A percentile compares a stretch with the other conserved stretches of the same genome.
Evolutionary conservation across 2,329 filamentous ascomycete genomes (phyloP).

Genomic region (Xylariaceae sp.): DNA sequence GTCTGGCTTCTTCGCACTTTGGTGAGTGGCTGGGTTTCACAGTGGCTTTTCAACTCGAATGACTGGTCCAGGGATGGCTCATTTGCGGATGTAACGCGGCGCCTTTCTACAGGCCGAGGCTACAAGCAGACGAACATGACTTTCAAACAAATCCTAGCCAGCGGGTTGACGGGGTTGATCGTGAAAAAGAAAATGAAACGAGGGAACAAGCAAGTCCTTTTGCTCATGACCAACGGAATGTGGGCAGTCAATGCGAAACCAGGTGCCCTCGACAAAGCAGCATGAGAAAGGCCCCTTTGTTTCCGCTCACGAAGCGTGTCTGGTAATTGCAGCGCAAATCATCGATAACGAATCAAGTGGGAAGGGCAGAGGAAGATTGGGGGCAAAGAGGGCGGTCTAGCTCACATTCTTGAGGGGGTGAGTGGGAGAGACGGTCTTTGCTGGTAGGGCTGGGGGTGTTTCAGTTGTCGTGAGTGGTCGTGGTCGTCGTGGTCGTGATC

Average conservation of each 20-base stretch:
- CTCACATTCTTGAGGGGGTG: slow-evolving; percentile 10
- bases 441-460: neutral
- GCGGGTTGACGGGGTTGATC: neutral
- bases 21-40: slow-evolving; percentile 14
- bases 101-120: slow-evolving; percentile 15
- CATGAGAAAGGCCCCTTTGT: slow-evolving; percentile 4
- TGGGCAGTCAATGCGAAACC: slow-evolving; percentile 8
- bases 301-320: neutral
- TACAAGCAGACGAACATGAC: slow-evolving; percentile 6
- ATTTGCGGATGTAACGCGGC: slow-evolving; percentile 11
- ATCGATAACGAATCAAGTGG: neutral
- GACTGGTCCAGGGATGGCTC: neutral
- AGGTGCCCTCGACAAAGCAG: slow-evolving; percentile 4
- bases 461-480: neutral
- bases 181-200: neutral
- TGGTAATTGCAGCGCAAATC: slow-evolving; percentile 1
- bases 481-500: slow-evolving; percentile 3
- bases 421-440: neutral
- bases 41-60: slow-evolving; percentile 4
- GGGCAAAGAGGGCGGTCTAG: neutral
- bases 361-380: neutral
- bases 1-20: slow-evolving; percentile 16
- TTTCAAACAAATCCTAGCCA: slow-evolving; percentile 7
- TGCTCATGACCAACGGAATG: slow-evolving; percentile 8
- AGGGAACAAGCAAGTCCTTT: neutral